A percentile compares a stretch with the other conserved stretches of the same genome.
These are phyloP conservation scores for Eucalyptus cladocalyx DNA, from an alignment of 345 rosid species.

Conservation along the genomic window DNA sequence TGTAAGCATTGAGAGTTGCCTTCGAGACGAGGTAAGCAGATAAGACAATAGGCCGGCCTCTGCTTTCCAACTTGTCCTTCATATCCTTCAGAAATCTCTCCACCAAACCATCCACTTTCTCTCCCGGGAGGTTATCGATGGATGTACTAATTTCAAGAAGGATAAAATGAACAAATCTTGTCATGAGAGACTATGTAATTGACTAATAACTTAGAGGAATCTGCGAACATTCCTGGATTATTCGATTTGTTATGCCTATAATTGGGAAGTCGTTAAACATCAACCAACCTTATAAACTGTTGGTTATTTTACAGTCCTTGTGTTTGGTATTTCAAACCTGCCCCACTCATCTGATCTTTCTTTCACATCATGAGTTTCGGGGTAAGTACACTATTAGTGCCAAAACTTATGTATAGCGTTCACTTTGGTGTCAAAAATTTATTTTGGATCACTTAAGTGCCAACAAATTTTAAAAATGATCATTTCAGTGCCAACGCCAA, in stretches of 20 bases:
- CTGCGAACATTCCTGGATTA: neutral
- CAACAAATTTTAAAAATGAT: too few species aligned
- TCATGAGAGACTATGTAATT: neutral
- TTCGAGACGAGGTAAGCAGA: neutral
- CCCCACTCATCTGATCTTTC: neutral
- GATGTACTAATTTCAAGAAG: neutral
- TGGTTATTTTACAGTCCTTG: neutral
- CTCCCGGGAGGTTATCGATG: neutral
- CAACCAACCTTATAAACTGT: neutral
- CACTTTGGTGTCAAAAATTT: too few species aligned
- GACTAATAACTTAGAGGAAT: neutral
- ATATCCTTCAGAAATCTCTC: neutral
- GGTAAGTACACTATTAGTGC: too few species aligned
- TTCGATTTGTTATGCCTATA: neutral
- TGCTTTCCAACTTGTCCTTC: neutral
- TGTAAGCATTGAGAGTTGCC: neutral
- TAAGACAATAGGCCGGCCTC: neutral
- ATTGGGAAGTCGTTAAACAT: neutral
- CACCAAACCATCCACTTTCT: constrained; percentile 5
- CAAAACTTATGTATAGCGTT: too few species aligned
- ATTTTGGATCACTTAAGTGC: too few species aligned
- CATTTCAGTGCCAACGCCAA: too few species aligned
- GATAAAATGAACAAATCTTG: neutral
- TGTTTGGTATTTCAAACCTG: neutral
- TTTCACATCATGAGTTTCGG: neutral